Conservation (phyloP, 495 filamentous ascomycete genomes). For the Astrocystis sublimbata region DNA sequence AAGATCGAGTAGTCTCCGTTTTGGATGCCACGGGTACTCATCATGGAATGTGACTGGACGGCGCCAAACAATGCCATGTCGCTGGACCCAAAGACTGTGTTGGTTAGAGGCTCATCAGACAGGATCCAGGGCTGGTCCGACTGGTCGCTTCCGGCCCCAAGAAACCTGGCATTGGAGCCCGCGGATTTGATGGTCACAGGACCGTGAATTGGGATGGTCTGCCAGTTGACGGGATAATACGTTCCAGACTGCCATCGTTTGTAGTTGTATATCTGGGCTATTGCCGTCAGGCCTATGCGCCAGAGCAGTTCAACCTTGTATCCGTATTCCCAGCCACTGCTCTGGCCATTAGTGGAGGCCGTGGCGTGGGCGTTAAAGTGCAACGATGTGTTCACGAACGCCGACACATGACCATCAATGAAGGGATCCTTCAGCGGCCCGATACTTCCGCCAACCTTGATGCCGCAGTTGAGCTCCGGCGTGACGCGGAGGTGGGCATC, state of each 20-base stretch:
- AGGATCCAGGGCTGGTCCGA: neutral
- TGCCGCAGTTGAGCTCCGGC: neutral
- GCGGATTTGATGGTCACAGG: neutral
- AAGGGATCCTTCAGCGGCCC: neutral
- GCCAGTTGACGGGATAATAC: neutral
- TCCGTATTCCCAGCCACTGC: neutral
- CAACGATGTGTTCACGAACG: neutral
- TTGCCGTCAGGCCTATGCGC: neutral
- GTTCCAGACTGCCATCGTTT: slow-evolving; percentile 1
- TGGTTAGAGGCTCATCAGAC: neutral
- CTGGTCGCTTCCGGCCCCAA: neutral
- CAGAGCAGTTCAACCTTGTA: neutral
- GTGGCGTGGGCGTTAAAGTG: neutral
- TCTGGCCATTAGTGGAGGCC: neutral
- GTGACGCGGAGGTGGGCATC: neutral
- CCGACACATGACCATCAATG: slow-evolving; percentile 1
- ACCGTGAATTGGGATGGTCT: neutral
- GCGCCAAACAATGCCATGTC: neutral
- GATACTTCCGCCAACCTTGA: neutral
- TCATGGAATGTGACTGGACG: neutral
- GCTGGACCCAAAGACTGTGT: neutral
- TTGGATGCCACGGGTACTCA: too few relatives aligned
- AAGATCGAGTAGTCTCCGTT: neutral
- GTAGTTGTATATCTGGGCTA: neutral
- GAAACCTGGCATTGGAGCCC: neutral